These are phyloP conservation scores for Calonectria crousiana DNA, from an alignment of 2,329 filamentous ascomycete species.

Conservation along the genomic window DNA sequence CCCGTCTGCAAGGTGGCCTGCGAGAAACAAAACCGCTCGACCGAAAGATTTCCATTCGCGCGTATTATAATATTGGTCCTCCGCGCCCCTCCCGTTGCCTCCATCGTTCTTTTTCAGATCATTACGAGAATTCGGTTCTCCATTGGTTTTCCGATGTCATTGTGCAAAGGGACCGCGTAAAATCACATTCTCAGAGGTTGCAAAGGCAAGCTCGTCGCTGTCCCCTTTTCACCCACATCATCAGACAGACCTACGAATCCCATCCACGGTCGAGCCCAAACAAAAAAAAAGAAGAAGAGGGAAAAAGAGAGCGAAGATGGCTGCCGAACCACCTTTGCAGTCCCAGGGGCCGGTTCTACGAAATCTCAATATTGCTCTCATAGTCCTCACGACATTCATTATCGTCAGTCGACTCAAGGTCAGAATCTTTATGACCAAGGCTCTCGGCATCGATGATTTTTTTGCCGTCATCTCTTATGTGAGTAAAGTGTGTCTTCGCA, in stretches of 20 bases:
- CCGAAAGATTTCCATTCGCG: background rate
- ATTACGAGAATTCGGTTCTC: background rate
- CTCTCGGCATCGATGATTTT: conserved; percentile 37
- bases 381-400: conserved; percentile 35
- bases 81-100: background rate
- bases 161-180: background rate
- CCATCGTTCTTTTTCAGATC: background rate
- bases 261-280: background rate
- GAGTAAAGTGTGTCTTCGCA: background rate
- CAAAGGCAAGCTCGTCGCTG: background rate
- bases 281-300: background rate
- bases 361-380: conserved; percentile 36
- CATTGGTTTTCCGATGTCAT: background rate
- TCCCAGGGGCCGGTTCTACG: conserved; percentile 28
- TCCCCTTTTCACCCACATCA: background rate
- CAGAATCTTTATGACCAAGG: conserved; percentile 34
- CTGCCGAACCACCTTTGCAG: background rate
- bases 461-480: conserved; percentile 39
- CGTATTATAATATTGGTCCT: background rate
- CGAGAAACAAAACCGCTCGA: background rate
- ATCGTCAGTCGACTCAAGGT: conserved; percentile 36
- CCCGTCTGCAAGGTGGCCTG: background rate
- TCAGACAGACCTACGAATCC: background rate
- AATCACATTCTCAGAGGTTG: background rate
- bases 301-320: background rate